Evolutionary conservation across 345 rosid species (phyloP).

Genomic region (Erodium maritimum): DNA sequence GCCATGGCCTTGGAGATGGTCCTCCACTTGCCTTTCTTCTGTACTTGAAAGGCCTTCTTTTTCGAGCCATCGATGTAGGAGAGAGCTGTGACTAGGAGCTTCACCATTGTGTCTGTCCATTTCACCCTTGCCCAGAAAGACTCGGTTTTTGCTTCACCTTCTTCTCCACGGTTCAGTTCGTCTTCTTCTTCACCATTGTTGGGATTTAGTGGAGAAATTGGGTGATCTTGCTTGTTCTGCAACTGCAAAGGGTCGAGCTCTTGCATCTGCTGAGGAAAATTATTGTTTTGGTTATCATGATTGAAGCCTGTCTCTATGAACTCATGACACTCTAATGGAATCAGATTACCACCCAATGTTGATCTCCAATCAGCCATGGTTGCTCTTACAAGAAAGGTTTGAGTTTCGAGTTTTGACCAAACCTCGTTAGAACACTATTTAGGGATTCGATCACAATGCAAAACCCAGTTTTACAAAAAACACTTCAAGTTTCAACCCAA

Average conservation of each 20-base stretch:
- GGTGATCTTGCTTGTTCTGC: no score
- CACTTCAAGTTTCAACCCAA: no score
- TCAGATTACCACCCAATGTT: background rate
- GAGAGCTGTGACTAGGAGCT: conserved; percentile 74
- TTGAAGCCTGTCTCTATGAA: background rate
- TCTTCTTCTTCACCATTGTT: conserved; percentile 59
- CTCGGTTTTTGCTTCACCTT: conserved; percentile 48
- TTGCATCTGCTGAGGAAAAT: background rate
- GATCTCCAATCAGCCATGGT: background rate
- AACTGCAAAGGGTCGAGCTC: no score
- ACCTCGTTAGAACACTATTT: no score
- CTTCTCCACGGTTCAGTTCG: conserved; percentile 70
- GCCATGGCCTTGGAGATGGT: conserved; percentile 81
- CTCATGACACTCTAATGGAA: background rate
- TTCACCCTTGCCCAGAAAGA: conserved; percentile 86
- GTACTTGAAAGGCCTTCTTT: conserved; percentile 64
- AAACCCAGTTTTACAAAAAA: no score
- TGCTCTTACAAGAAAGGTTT: background rate
- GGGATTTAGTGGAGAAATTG: conserved; percentile 21
- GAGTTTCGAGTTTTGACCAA: no score
- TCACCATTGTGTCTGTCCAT: conserved; percentile 95
- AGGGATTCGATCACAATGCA: no score
- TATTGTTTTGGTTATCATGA: background rate
- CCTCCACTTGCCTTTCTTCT: conserved; percentile 94
- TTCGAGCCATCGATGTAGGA: conserved; percentile 62